Base-by-base conservation (phyloP, 345 rosid genomes). In the Boechera stricta region DNA sequence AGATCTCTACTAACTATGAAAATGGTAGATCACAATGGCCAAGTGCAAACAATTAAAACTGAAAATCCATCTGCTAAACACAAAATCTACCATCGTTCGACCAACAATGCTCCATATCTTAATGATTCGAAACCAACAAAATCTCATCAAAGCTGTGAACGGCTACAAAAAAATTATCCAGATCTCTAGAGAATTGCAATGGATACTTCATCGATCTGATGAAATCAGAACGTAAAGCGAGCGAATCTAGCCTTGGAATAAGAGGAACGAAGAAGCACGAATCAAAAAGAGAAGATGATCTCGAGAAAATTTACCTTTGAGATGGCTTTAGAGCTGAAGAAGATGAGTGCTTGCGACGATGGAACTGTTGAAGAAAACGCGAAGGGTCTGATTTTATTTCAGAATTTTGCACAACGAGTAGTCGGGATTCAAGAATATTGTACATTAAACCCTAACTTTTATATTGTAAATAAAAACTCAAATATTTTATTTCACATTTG, bases 121-220 rank as follows among this genome's bases (percentile, higher is more conserved):
- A 49, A 16, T 18, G 45, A 67, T 33, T 67, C 31, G 24, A 13
- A 49, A 1, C 18, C 33, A 32, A 10, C 35, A 72, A 39, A 72
- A 49, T 28, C 39, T 65, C 8, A 65, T 65, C 67, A 21, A 58
- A 39, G 26, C 33, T 57, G 59, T 28, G 61, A 58, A 58, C 44
- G 26, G 10, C 1, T 48, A 13, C 68, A 67, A 49, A 60, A 21
- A 18, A 4, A 36, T 8, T 8, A 75, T 51, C 24, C 38, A 76
- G 79, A 76, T 76, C 69, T 39, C 66, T 15, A 66, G 49, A 65
- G 10, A 65, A 31, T 0, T 18, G 26, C 49, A 24, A 56, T 39
- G 44, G 44, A 29, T 64, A 47, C 1, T 38, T 33, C 12, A 66
- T 57, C 38, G 72, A 74, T 67, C 67, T 26, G 53, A 44, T 61